These are phyloP conservation scores for Angomonas ambiguus DNA, from an alignment of 208 protist species.

Conservation along the genomic window DNA sequence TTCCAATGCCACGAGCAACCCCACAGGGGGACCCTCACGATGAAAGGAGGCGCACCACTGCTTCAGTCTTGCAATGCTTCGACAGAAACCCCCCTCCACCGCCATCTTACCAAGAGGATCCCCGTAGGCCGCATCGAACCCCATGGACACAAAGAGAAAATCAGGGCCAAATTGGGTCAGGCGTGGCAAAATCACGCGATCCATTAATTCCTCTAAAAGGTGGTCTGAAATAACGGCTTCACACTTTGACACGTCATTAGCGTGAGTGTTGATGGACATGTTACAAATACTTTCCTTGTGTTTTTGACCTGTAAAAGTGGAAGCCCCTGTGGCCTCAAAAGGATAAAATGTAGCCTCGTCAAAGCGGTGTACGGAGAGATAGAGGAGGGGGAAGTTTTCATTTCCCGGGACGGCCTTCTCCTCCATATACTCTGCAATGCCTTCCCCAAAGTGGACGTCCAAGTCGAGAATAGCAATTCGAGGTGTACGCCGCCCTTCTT, in stretches of 20 bases:
- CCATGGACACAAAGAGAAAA: conserved; percentile 84
- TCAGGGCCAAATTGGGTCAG: conserved; percentile 64
- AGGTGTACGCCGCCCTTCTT: conserved; percentile 3
- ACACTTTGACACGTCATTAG: conserved; percentile 33
- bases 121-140: conserved; percentile 89
- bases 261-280: conserved; percentile 65
- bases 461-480: conserved; percentile 84
- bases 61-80: conserved; percentile 39
- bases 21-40: conserved; percentile 9
- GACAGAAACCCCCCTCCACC: conserved; percentile 73
- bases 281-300: conserved; percentile 63
- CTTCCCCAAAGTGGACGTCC: conserved; percentile 93
- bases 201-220: conserved; percentile 45
- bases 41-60: conserved; percentile 31
- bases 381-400: conserved; percentile 38
- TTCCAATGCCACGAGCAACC: conserved; percentile 62
- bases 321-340: conserved; percentile 30
- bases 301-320: neutral
- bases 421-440: conserved; percentile 88
- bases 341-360: conserved; percentile 72
- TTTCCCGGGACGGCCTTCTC: conserved; percentile 11
- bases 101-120: conserved; percentile 85
- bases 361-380: conserved; percentile 83
- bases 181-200: conserved; percentile 69
- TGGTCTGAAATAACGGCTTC: conserved; percentile 75